A percentile compares a stretch with the other conserved stretches of the same genome.
phyloP scores from a whole-genome alignment of 2,329 filamentous ascomycete genomes.

The Hyphodiscus sp. region DNA sequence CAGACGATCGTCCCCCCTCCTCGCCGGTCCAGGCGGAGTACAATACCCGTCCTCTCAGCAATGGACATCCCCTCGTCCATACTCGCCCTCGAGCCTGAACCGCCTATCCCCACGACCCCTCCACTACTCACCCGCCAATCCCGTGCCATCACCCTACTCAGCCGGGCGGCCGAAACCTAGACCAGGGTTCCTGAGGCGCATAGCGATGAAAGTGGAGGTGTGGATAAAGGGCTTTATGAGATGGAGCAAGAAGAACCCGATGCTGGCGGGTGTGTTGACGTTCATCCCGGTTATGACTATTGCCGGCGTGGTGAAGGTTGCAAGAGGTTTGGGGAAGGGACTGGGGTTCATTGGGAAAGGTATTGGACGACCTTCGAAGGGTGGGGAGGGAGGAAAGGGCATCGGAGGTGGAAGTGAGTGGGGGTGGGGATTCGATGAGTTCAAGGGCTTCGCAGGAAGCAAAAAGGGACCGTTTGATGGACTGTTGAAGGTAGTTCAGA shows the following conservation, averaged over 20 bases:
- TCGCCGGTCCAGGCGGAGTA: neutral
- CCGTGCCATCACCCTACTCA: constrained; percentile 20
- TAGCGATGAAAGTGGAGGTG: constrained; percentile 14
- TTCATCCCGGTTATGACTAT: constrained; percentile 21
- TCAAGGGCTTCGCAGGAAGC: neutral
- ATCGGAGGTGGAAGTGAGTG: neutral
- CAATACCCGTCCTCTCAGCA: neutral
- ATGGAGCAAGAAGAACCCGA: constrained; percentile 21
- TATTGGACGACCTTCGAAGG: neutral
- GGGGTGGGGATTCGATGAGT: neutral
- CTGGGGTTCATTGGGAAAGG: neutral
- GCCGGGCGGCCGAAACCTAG: constrained; percentile 21
- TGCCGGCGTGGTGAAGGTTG: constrained; percentile 9
- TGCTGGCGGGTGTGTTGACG: constrained; percentile 19
- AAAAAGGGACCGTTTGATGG: constrained; percentile 22
- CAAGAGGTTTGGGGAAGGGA: constrained; percentile 2
- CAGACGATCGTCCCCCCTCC: neutral
- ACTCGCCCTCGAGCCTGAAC: neutral
- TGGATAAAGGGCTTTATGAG: constrained; percentile 12
- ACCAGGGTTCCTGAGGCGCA: constrained; percentile 19
- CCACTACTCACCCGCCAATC: constrained; percentile 20
- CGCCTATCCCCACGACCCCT: constrained; percentile 7
- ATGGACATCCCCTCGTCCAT: neutral
- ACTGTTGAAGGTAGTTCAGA: constrained; percentile 26
- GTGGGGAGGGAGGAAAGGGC: neutral